phyloP scores from a whole-genome alignment of 116 monocot genomes.

The Dioscorea cayenensis region DNA sequence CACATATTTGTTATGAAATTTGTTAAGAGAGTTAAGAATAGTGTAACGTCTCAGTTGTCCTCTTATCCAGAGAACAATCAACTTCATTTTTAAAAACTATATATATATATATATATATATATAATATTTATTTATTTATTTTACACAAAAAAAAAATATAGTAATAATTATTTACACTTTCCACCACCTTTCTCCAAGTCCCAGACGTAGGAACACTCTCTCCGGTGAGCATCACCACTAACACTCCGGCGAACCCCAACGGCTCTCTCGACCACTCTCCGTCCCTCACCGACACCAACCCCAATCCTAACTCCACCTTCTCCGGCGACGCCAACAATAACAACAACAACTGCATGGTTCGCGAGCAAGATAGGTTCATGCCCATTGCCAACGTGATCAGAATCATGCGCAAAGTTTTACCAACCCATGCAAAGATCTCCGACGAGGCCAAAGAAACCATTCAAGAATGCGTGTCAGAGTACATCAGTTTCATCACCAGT shows the following conservation, averaged over 20 bases:
- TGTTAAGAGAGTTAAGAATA: too few species aligned
- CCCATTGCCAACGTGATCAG: constrained; percentile 64
- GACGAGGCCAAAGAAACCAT: constrained; percentile 73
- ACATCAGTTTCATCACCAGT: constrained; percentile 70
- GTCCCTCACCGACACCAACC: not conserved
- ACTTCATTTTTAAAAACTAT: too few species aligned
- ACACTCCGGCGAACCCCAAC: not conserved
- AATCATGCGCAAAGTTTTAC: constrained; percentile 58
- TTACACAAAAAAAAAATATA: too few species aligned
- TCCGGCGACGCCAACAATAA: not conserved
- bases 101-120: too few species aligned
- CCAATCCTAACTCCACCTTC: not conserved
- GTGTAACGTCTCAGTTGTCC: too few species aligned
- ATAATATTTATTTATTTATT: too few species aligned
- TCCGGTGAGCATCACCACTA: not conserved
- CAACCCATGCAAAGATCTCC: constrained; percentile 63
- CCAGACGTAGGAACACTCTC: not conserved
- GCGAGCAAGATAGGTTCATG: constrained; percentile 59
- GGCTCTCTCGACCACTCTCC: not conserved
- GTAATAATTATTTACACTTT: too few species aligned
- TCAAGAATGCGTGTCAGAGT: constrained; percentile 62
- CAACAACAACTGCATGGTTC: not conserved
- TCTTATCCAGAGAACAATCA: too few species aligned
- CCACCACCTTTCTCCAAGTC: too few species aligned
- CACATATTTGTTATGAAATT: too few species aligned